Percentiles rank a stretch among this genome's conserved stretches.
Evolutionary conservation across 257 asterid genomes (phyloP).

Genomic region (Petunia axillaris): DNA sequence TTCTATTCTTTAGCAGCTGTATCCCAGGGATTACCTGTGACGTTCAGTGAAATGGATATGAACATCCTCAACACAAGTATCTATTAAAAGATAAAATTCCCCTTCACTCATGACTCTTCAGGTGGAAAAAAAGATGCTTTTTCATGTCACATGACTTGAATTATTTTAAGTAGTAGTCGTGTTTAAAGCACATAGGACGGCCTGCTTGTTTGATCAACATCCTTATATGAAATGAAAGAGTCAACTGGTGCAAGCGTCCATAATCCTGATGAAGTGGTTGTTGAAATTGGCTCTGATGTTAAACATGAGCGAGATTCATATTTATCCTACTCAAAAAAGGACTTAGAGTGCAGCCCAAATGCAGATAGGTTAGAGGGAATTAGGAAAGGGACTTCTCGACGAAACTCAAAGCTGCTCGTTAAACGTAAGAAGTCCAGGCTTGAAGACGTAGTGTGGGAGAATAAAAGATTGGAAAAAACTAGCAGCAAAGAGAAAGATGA

Average conservation of each 20-base stretch:
- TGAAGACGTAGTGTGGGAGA: neutral
- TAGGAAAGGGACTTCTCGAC: neutral
- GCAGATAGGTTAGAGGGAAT: neutral
- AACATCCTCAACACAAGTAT: neutral
- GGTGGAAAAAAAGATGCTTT: neutral
- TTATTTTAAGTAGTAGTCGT: neutral
- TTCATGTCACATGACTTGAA: neutral
- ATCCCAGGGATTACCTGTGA: neutral
- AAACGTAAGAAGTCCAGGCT: slow-evolving; percentile 25
- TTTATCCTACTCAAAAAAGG: neutral
- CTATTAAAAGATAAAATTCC: neutral
- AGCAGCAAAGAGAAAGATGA: neutral
- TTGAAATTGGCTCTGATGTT: neutral
- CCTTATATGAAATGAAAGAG: neutral
- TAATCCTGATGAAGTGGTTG: neutral
- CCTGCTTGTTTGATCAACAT: neutral
- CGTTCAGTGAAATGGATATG: neutral
- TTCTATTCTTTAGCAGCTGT: neutral
- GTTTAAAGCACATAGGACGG: neutral
- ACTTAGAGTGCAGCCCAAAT: neutral
- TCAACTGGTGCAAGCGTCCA: neutral
- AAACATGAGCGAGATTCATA: neutral
- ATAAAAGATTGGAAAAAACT: neutral
- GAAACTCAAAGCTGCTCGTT: slow-evolving; percentile 7
- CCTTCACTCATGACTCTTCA: neutral